Evolutionary conservation across 768 basidiomycete genomes (phyloP).

Genomic region (Serendipita indica): DNA sequence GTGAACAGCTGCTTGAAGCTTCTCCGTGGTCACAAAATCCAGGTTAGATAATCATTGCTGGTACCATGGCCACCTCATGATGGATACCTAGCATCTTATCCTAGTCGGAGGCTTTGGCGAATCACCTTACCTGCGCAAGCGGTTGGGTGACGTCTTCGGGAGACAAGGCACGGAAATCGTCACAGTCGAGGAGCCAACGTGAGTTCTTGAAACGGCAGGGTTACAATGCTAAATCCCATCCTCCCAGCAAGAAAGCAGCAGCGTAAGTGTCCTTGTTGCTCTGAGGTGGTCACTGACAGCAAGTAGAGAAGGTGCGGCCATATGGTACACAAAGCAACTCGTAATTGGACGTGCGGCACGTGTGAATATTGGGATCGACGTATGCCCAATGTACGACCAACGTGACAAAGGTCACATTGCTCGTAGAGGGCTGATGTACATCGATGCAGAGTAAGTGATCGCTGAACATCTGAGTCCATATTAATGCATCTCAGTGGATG

Average conservation of each 20-base stretch:
- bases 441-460: not conserved
- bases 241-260: not conserved
- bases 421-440: not conserved
- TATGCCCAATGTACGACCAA: not conserved
- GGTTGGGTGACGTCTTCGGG: not conserved
- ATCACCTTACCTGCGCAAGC: not conserved
- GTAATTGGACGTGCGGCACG: not conserved
- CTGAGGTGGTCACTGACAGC: not conserved
- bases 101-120: constrained; percentile 11
- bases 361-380: not conserved
- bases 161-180: not conserved
- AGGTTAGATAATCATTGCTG: not conserved
- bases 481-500: not conserved
- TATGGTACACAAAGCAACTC: constrained; percentile 3
- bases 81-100: not conserved
- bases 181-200: constrained; percentile 4
- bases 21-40: not conserved
- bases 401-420: not conserved
- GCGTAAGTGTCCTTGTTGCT: not conserved
- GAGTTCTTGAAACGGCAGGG: not conserved
- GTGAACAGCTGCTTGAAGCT: not conserved
- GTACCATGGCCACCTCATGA: not conserved
- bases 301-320: not conserved
- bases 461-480: not conserved
- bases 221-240: not conserved